These are phyloP conservation scores for Tardiomyces blankii DNA, from an alignment of 1,139 yeast species.

Conservation along the genomic window DNA sequence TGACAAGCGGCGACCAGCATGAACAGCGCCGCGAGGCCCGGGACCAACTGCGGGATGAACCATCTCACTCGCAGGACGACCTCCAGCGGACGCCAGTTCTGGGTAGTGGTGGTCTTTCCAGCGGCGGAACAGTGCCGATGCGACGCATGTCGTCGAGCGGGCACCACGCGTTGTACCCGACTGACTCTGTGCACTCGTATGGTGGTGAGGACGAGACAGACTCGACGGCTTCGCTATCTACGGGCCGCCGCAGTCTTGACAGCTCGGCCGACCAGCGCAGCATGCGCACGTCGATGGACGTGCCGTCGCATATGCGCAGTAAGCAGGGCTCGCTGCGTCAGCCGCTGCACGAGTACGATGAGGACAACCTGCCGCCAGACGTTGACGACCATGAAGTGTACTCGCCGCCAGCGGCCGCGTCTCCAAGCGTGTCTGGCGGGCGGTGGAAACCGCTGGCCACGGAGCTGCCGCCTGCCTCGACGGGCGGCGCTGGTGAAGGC, in stretches of 20 bases:
- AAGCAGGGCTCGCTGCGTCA: neutral
- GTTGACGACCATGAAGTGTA: neutral
- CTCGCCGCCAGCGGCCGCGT: constrained; percentile 10
- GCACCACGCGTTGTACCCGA: neutral
- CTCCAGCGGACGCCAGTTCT: neutral
- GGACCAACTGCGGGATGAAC: too few species aligned
- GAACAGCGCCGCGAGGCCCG: too few species aligned
- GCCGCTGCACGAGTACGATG: neutral
- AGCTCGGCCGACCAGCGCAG: constrained; percentile 4
- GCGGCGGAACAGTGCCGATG: neutral
- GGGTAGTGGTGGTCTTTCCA: neutral
- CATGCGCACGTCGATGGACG: neutral
- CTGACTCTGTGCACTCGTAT: neutral
- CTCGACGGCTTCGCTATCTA: constrained; percentile 20
- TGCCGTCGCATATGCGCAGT: neutral
- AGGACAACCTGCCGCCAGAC: neutral
- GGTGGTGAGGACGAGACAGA: constrained; percentile 7
- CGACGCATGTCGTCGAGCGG: neutral
- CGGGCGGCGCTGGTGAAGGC: neutral
- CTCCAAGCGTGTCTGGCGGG: constrained; percentile 4
- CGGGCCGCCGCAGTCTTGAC: constrained; percentile 16
- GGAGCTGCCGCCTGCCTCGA: neutral
- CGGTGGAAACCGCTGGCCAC: constrained; percentile 1
- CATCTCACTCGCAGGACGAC: too few species aligned
- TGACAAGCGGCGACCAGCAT: too few species aligned